Conservation (phyloP, 1,139 yeast species). For the Candida labiduridarum region DNA sequence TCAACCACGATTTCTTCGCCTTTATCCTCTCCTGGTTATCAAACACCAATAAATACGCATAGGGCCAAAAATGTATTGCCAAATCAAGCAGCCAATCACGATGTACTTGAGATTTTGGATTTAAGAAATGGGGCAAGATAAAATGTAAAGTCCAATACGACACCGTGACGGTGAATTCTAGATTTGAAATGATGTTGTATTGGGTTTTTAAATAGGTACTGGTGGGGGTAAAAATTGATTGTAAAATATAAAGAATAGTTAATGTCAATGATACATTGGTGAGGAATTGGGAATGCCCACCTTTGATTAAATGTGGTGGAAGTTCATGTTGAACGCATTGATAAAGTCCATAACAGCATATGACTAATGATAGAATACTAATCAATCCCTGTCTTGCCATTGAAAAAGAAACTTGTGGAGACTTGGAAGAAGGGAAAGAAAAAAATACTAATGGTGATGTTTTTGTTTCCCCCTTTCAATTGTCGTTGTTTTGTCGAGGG, state of each 20-base stretch:
- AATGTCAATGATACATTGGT: slow-evolving; percentile 49
- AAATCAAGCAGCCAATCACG: slow-evolving; percentile 22
- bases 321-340: slow-evolving; percentile 11
- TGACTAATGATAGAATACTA: slow-evolving; percentile 9
- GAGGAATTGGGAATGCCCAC: slow-evolving; percentile 65
- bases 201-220: slow-evolving; percentile 1
- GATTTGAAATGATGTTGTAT: slow-evolving; percentile 18
- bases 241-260: slow-evolving; percentile 11
- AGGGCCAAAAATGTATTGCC: slow-evolving; percentile 27
- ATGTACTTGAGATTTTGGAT: slow-evolving; percentile 19
- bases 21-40: slow-evolving; percentile 7
- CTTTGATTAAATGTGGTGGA: slow-evolving; percentile 49
- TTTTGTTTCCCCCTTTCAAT: too few relatives aligned
- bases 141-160: slow-evolving; percentile 25
- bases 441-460: too few relatives aligned
- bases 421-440: not conserved
- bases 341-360: slow-evolving; percentile 13
- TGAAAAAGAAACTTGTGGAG: not conserved
- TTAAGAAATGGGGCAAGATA: slow-evolving; percentile 22
- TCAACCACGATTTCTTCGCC: slow-evolving; percentile 2
- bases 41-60: slow-evolving; percentile 13
- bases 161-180: slow-evolving; percentile 26
- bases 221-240: slow-evolving; percentile 4
- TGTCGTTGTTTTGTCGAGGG: too few relatives aligned
- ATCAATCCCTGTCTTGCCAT: slow-evolving; percentile 13